Percentiles rank a stretch among this genome's conserved stretches.
These are phyloP conservation scores for Amniculicola lignicola DNA, from an alignment of 495 filamentous ascomycete species.

Conservation along the genomic window DNA sequence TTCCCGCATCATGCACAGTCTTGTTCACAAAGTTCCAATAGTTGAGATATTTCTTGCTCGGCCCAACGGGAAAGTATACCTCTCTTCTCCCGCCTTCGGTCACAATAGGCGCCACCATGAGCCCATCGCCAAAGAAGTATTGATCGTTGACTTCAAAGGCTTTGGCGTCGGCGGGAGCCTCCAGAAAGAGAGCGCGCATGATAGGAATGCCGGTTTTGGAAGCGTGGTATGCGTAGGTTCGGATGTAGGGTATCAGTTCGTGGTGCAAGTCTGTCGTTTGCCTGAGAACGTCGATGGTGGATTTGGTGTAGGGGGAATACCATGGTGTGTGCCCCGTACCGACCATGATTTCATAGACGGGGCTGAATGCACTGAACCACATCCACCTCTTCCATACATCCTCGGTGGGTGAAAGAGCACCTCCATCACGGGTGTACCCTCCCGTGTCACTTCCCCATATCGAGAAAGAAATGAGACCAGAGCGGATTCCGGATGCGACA, in stretches of 20 bases:
- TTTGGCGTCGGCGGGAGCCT: slow-evolving; percentile 31
- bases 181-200: slow-evolving; percentile 40
- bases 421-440: slow-evolving; percentile 35
- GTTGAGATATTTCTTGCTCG: slow-evolving; percentile 25
- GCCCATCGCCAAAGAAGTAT: slow-evolving; percentile 39
- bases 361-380: slow-evolving; percentile 39
- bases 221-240: slow-evolving; percentile 34
- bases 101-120: slow-evolving; percentile 39
- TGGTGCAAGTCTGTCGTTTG: slow-evolving; percentile 35
- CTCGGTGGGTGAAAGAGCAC: slow-evolving; percentile 28
- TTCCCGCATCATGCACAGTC: slow-evolving; percentile 27
- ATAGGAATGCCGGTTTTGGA: slow-evolving; percentile 34
- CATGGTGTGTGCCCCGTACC: slow-evolving; percentile 41
- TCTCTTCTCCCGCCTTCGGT: slow-evolving; percentile 26
- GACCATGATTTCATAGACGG: slow-evolving; percentile 42
- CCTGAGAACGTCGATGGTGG: slow-evolving; percentile 35
- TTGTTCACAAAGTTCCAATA: slow-evolving; percentile 37
- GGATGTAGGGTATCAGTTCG: slow-evolving; percentile 38
- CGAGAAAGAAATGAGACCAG: slow-evolving; percentile 36
- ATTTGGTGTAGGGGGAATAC: slow-evolving; percentile 35
- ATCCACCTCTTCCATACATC: slow-evolving; percentile 43
- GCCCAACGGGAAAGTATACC: slow-evolving; percentile 37
- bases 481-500: slow-evolving; percentile 35
- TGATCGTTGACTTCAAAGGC: slow-evolving; percentile 31
- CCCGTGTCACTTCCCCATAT: slow-evolving; percentile 40